Base-by-base conservation (phyloP, 805 yeast genomes). In the Wickerhamiella parazyma region DNA sequence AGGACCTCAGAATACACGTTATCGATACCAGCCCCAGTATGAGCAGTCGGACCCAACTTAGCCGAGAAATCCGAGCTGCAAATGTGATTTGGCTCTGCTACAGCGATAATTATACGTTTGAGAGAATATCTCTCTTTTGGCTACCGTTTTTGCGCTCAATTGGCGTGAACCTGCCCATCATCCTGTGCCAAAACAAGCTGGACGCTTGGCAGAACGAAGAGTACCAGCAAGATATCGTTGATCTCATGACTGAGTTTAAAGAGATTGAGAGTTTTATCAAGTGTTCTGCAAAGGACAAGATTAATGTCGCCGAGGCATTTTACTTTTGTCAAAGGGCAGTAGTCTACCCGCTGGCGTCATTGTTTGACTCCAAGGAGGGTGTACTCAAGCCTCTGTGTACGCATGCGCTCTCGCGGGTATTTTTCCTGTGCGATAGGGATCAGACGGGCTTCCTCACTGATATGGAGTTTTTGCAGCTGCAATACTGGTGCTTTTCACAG, bases 11-110 rank as follows among this genome's bases (percentile, higher is more conserved):
- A 4, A 81, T 94, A 0, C 69, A 84, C 3, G 65, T 91, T 4
- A 72, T 86, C 1, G 99, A 91, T 57, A 89, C 97, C 0, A 66
- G 78, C 1, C 68, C 68, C 6, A 43, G 54, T 24, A 55, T 85
- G 1, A 70, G 78, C 1, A 93, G 85, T 55, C 62, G 75, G 26
- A 62, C 63, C 1, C 57, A 64, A 0, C 62, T 91, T 11, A 83
- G 81, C 46, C 66, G 70, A 25, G 95, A 85, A 57, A 71, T 91
- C 49, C 71, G 94, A 38, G 70, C 73, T 42, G 91, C 96, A 0
- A 89, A 83, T 60, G 96, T 86, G 11, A 81, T 91, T 2, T 81
- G 95, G 89, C 70, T 91, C n/a, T 85, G 91, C 0, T 91, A 87
- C 57, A 74, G 91, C 3, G 97, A 87, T 56, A 94, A 86, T 55